A percentile compares a stretch with the other conserved stretches of the same genome.
phyloP scores from a whole-genome alignment of 768 basidiomycete genomes.

The Auriculariales sp. region DNA sequence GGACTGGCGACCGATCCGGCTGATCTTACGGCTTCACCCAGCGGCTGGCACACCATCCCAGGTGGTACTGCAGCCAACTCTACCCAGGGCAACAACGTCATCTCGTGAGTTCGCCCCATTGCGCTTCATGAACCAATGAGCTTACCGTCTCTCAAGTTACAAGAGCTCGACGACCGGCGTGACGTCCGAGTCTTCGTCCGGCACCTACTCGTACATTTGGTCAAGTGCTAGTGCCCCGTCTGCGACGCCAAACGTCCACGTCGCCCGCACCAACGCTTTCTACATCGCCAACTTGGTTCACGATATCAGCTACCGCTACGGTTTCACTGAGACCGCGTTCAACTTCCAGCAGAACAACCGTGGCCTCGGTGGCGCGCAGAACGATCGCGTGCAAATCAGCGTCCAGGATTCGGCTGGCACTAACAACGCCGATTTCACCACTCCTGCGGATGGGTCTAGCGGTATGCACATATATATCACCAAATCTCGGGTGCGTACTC shows the following conservation, averaged over 20 bases:
- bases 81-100: conserved; percentile 25
- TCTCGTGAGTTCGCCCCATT: too few species aligned
- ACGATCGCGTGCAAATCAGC: conserved; percentile 36
- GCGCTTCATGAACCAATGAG: too few species aligned
- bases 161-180: conserved; percentile 13
- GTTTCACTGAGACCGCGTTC: conserved; percentile 43
- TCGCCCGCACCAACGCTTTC: conserved; percentile 34
- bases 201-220: conserved; percentile 25
- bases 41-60: conserved; percentile 39
- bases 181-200: conserved; percentile 23
- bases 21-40: conserved; percentile 37
- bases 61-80: conserved; percentile 20
- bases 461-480: too few species aligned
- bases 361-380: conserved; percentile 32
- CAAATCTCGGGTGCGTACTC: conserved; percentile 2
- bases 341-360: conserved; percentile 37
- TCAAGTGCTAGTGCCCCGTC: conserved; percentile 23
- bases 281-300: conserved; percentile 49
- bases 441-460: not conserved
- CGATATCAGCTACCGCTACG: conserved; percentile 36
- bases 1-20: not conserved
- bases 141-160: too few species aligned
- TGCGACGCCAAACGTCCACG: conserved; percentile 31
- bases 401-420: conserved; percentile 32
- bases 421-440: conserved; percentile 18